Evolutionary conservation across 352 stramenopile species (phyloP), one percentile per base, ranked within the genome.

Genomic region (Phytophthora cactorum): DNA sequence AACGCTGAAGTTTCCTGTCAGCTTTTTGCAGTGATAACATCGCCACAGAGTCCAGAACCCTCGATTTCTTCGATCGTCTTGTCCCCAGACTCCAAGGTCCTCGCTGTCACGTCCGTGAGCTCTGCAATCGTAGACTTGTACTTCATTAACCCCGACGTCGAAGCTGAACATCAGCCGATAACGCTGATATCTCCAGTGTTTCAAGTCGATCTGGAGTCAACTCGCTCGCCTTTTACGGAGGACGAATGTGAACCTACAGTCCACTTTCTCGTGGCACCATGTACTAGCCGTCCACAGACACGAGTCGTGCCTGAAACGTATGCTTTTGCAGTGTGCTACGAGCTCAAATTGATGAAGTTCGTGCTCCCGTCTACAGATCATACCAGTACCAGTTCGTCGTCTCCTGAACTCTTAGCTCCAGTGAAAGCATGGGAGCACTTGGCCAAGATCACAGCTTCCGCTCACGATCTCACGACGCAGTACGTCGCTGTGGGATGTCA

Each of bases 401-500:
- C 47, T 47, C 10, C 44, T 34, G 5, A 22, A 22, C 17, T 47
- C 6, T 14, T 75, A 34, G 44, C 56, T 34, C 54, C 45, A 25
- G 15, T 15, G 7, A 70, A 75, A 32, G 46, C 36, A n/a, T 82
- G 82, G 77, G 47, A 63, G 7, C 75, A 90, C 43, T 59, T 91
- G 15, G 61, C 59, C 10, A 45, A 29, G 4, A 83, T 91, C 36
- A 78, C 74, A 8, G 47, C 67, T 5, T 82, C 78, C 5, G 44
- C 46, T 2, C 52, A 81, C 17, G 79, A 89, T 45, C 36, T 70
- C 3, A 84, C 79, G 32, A 84, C 81, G 10, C 74, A 87, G 47
- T 87, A 81, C 34, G 28, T 91, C 7, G 69, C 59, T 1, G 56
- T 88, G 0, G 80, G 78, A 0, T 77, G 88, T n/a, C 65, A 66